Evolutionary conservation across 2,329 filamentous ascomycete genomes (phyloP).

Genomic region (Aspergillus sp.): DNA sequence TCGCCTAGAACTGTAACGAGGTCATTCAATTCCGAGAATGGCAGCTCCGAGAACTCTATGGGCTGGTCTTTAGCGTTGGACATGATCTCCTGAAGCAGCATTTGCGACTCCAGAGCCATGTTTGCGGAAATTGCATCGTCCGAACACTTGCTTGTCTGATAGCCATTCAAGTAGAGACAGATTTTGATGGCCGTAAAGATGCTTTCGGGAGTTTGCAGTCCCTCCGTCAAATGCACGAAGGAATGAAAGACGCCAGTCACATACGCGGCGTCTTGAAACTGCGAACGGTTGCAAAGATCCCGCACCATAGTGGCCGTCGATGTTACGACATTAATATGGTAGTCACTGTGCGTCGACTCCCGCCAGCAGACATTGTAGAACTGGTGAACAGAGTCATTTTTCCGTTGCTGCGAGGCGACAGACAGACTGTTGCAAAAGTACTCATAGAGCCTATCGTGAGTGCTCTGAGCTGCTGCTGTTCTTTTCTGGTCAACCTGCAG

Average conservation of each 20-base stretch:
- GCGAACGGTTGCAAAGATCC: slow-evolving; percentile 29
- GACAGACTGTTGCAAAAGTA: slow-evolving; percentile 38
- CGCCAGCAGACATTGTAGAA: slow-evolving; percentile 35
- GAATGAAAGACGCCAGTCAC: slow-evolving; percentile 35
- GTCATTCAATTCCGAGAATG: slow-evolving; percentile 37
- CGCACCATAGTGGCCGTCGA: slow-evolving; percentile 28
- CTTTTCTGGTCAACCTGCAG: slow-evolving; percentile 34
- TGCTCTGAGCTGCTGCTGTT: slow-evolving; percentile 26
- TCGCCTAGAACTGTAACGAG: slow-evolving; percentile 39
- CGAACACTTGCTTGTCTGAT: slow-evolving; percentile 30
- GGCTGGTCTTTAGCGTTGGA: slow-evolving; percentile 27
- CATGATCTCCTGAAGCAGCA: slow-evolving; percentile 36
- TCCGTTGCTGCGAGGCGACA: slow-evolving; percentile 21
- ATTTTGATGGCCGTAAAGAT: slow-evolving; percentile 38
- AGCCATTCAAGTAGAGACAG: slow-evolving; percentile 36
- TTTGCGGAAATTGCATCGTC: slow-evolving; percentile 26
- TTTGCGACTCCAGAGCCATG: slow-evolving; percentile 35
- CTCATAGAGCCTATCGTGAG: slow-evolving; percentile 35
- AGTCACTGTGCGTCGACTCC: slow-evolving; percentile 29
- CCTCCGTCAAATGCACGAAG: slow-evolving; percentile 35
- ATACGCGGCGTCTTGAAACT: slow-evolving; percentile 35
- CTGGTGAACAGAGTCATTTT: slow-evolving; percentile 30
- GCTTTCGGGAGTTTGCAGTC: slow-evolving; percentile 30
- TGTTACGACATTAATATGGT: slow-evolving; percentile 32
- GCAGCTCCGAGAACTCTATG: slow-evolving; percentile 35